These are phyloP conservation scores for Eimeria tenella DNA, from an alignment of 169 alveolate genomes.

Conservation along the genomic window DNA sequence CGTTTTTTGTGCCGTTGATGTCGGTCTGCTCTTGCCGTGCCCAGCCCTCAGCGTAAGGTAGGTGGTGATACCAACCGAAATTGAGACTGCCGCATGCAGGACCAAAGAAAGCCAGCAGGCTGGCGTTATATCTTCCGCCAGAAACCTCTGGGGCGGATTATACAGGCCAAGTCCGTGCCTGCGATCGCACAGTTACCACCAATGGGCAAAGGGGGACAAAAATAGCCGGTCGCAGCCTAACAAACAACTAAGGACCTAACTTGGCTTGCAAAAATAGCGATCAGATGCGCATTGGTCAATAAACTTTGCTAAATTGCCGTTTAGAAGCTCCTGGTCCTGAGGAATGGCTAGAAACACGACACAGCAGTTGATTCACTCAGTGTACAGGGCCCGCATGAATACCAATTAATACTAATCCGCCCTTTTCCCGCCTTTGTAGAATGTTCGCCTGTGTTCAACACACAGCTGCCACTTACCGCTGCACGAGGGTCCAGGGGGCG, in stretches of 20 bases:
- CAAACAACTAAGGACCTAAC: background rate
- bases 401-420: no score
- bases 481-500: slow-evolving; percentile 60
- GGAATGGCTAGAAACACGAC: no score
- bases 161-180: slow-evolving; percentile 45
- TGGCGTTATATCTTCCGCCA: slow-evolving; percentile 28
- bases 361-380: no score
- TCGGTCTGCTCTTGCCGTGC: slow-evolving; percentile 10
- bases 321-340: no score
- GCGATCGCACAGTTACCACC: background rate
- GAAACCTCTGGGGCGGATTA: background rate
- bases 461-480: background rate
- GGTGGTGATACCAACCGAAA: slow-evolving; percentile 17
- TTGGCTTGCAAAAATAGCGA: background rate
- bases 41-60: slow-evolving; percentile 27
- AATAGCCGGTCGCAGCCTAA: background rate
- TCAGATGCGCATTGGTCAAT: no score
- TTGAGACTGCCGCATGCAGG: slow-evolving; percentile 8
- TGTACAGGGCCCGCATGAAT: no score
- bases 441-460: no score
- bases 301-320: no score
- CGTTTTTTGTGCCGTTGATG: slow-evolving; percentile 6
- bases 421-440: no score
- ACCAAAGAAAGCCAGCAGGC: slow-evolving; percentile 52
- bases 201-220: background rate